Base-by-base conservation (phyloP, 2,329 filamentous ascomycete genomes). In the Myriosclerotinia duriaeana region DNA sequence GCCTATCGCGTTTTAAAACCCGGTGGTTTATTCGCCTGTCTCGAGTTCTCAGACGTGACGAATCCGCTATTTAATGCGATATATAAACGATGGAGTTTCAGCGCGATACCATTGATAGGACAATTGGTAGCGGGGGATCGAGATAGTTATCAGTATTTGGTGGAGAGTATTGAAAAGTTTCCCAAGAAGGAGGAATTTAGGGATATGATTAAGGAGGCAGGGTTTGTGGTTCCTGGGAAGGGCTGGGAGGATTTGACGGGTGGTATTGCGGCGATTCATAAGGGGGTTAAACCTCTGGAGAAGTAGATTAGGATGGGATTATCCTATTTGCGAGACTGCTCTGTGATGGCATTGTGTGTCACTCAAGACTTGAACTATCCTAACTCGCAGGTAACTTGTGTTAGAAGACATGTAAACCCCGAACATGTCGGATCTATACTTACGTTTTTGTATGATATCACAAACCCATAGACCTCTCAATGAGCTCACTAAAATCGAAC, bases 111-210 rank as follows among this genome's bases (percentile, higher is more conserved):
- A 0, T 78, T 99, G 72, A 97, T 99, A 75, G 96, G 95, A 3
- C 94, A 99, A 80, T 77, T 99, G 68, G 93, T 99, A 20, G 94
- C 95, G 1, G 92, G 92, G 8, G 96, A 99, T 77, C 84, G 94
- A 66, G 94, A 96, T 75, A 97, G 92, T 77, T 99, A 99, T 79
- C 95, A 99, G 82, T 99, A 99, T 79, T 83, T 99, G 12, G 95
- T 99, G 12, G 95, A 99, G 83, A 97, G 93, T 78, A 99, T 99
- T 78, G 93, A 97, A 79, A 83, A 86, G 58, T 98, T 98, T 77
- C 96, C 95, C 0, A 89, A 82, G 72, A 96, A 99, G 81, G 84
- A 87, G 63, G 87, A 92, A 71, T 99, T 96, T 76, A 85, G 89
- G 71, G 84, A 86, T 44, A 93, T 96, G 91, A 95, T 96, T 74